Base-by-base conservation (phyloP, 2,329 filamentous ascomycete genomes). In the Calonectria henricotiae region DNA sequence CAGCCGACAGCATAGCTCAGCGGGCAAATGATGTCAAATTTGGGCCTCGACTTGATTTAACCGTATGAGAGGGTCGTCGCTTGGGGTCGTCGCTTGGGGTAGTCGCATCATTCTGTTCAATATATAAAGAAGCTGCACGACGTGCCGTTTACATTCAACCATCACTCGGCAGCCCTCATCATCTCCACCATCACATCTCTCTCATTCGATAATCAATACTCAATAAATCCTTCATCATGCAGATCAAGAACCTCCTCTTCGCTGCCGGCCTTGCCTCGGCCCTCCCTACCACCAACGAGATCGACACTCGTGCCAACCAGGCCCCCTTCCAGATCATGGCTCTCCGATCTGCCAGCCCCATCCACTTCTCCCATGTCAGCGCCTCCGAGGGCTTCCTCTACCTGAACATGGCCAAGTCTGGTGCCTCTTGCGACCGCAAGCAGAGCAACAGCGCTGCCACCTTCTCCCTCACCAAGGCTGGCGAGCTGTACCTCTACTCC, bases 401-500 rank as follows among this genome's bases (percentile, higher is more conserved):
- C 68, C 77, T 88, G 72, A 80, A 84, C 66, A 78, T 85, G 61
- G 71, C 79, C 4, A 73, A 76, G 15, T 85, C 88, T 77, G 81
- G 84, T 74, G 87, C 88, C 46, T 80, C 80, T 32, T 91, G 89
- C 82, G 80, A 84, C 74, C 80, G 82, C 41, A 76, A 79, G 43
- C 67, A 77, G 37, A 73, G 80, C 43, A 79, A 83, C 71, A 79
- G 74, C 49, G 51, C 51, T 8, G 88, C 88, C 46, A 87, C 84
- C 43, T 89, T 90, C 80, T 82, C 81, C 75, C 79, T 90, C 32
- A 41, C 47, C 51, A 81, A 86, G 60, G 81, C 81, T 46, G 51
- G 51, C 32, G 81, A 81, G 44, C 83, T 89, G 25, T 85, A 79
- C 78, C 84, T 91, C 51, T 89, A 83, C 63, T 71, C 75, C 32